These are phyloP conservation scores for Penicillium sp. DNA, from an alignment of 2,329 filamentous ascomycete species.

Conservation along the genomic window DNA sequence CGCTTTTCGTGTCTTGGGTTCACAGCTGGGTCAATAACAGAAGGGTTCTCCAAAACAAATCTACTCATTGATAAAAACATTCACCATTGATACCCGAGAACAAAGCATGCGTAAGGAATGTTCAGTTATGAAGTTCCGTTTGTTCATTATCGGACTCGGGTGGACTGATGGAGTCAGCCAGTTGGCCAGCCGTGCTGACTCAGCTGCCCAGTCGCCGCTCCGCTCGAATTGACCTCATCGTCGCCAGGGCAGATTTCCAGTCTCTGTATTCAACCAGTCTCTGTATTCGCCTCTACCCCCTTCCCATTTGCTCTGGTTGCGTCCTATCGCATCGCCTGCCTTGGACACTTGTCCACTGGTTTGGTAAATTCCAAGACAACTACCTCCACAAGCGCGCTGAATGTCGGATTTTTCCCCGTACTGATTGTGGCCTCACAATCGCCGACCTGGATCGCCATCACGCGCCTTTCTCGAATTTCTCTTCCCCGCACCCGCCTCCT, in stretches of 20 bases:
- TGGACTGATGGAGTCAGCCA: not conserved
- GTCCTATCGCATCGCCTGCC: slow-evolving; percentile 1
- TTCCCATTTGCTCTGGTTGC: slow-evolving; percentile 10
- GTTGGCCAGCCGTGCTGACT: slow-evolving; percentile 20
- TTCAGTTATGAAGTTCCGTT: not conserved
- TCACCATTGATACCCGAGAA: too few relatives aligned
- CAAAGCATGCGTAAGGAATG: not conserved
- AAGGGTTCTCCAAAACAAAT: not conserved
- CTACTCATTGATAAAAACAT: not conserved
- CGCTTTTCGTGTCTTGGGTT: not conserved
- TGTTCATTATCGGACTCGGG: too few relatives aligned
- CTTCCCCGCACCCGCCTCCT: not conserved
- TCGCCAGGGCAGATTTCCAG: slow-evolving; percentile 16
- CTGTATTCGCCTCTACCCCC: slow-evolving; percentile 4
- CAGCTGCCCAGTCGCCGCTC: slow-evolving; percentile 24
- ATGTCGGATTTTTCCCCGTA: slow-evolving; percentile 18
- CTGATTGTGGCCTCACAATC: slow-evolving; percentile 16
- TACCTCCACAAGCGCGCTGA: slow-evolving; percentile 9
- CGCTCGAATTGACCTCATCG: slow-evolving; percentile 31
- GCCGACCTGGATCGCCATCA: slow-evolving; percentile 10
- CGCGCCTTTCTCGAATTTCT: slow-evolving; percentile 1
- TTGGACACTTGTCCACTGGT: not conserved
- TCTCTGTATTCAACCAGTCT: slow-evolving; percentile 7
- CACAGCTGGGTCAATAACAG: not conserved
- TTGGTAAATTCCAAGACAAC: not conserved